Evolutionary conservation across 2,329 filamentous ascomycete genomes (phyloP), one percentile per base, ranked within the genome.

Genomic region (Exserohilum rostratum): DNA sequence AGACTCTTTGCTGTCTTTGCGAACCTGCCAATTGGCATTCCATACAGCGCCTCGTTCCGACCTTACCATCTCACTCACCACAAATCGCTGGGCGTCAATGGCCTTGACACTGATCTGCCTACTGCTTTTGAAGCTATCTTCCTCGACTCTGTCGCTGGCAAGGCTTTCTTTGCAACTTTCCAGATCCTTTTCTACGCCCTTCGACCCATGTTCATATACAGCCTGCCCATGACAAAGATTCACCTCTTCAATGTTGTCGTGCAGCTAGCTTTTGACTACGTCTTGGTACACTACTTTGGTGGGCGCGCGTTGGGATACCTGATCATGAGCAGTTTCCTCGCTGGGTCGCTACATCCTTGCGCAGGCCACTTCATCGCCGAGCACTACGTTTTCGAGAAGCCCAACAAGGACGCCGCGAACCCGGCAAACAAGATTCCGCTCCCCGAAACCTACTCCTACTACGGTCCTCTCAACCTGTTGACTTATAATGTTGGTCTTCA

Each of bases 101-200:
- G 95, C 52, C 86, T 99, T 38, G 95, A 99, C 76, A 96, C 93
- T 39, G 95, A 99, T 72, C 87, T 99, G 25, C 95, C 95, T 20
- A 98, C 95, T 15, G 87, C 90, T 44, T 78, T 97, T 46, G 95
- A 99, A 80, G 93, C 92, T 60, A 79, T 96, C 72, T 89, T 99
- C 75, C 88, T 99, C 68, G 90, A 99, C 81, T 97, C 92, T 6
- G 88, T 99, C 67, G 85, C 93, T 15, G 95, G 95, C 75, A 99
- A 99, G 79, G 89, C 95, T 64, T 99, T 99, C 82, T 99, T 99
- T 84, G 93, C 90, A 80, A 99, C 95, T 65, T 99, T 97, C 80
- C 95, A 99, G 79, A 97, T 99, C 76, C 85, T 99, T 74, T 99
- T 99, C 84, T 99, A 99, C 80, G 95, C 95, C 68, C 78, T 99